Percentiles rank a stretch among this genome's conserved stretches.
phyloP scores from a whole-genome alignment of 257 asterid species.

The Forsythia viridissima region DNA sequence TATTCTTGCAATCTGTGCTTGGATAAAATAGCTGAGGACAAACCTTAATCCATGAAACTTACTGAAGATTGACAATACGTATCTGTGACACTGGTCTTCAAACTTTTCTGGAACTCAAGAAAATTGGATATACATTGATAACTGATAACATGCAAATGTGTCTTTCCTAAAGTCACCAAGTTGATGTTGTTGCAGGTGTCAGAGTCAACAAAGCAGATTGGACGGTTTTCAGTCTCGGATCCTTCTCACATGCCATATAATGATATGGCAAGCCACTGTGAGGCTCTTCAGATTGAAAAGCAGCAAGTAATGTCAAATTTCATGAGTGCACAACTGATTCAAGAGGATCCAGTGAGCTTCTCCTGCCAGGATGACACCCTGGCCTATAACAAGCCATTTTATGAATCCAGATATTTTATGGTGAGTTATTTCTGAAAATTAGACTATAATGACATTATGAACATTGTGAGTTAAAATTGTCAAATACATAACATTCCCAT shows the following conservation, averaged over 20 bases:
- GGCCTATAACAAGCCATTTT: slow-evolving; percentile 26
- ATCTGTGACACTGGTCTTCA: neutral
- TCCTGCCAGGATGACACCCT: slow-evolving; percentile 31
- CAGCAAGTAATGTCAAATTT: slow-evolving; percentile 68
- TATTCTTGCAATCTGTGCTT: too few species aligned
- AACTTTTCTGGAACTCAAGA: neutral
- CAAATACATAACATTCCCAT: neutral
- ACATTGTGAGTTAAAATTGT: neutral
- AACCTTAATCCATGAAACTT: too few species aligned
- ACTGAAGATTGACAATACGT: too few species aligned
- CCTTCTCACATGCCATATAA: slow-evolving; percentile 60
- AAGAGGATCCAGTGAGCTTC: slow-evolving; percentile 29
- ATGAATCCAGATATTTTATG: slow-evolving; percentile 29
- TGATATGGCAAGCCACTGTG: slow-evolving; percentile 78
- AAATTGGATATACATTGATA: neutral
- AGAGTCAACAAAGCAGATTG: slow-evolving; percentile 61
- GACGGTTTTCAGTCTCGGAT: slow-evolving; percentile 34
- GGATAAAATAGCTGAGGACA: too few species aligned
- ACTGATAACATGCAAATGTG: neutral
- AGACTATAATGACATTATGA: neutral
- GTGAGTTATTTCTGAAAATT: slow-evolving; percentile 39
- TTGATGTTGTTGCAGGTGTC: slow-evolving; percentile 49
- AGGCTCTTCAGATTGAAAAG: slow-evolving; percentile 72
- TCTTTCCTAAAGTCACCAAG: slow-evolving; percentile 17
- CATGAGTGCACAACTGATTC: slow-evolving; percentile 39